Evolutionary conservation across 2,329 filamentous ascomycete genomes (phyloP).

Genomic region (Hypoxylon sp.): DNA sequence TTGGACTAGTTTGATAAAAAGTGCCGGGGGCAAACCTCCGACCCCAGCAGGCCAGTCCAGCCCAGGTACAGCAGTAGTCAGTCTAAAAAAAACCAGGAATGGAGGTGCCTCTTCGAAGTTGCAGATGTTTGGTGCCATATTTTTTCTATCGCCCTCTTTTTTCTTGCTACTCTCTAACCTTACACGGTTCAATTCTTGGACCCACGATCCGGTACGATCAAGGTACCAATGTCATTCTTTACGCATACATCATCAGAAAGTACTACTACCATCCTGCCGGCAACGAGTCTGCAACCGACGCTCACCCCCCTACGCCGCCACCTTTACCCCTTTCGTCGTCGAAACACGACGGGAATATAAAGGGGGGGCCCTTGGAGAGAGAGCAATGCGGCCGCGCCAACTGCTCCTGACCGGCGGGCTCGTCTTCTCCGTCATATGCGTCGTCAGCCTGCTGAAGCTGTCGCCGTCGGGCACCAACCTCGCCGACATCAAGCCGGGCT

Average conservation of each 20-base stretch:
- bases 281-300: conserved; percentile 38
- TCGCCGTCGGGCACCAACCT: conserved; percentile 43
- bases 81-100: conserved; percentile 35
- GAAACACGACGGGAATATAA: conserved; percentile 31
- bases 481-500: conserved; percentile 33
- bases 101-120: conserved; percentile 28
- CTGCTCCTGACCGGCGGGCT: conserved; percentile 51
- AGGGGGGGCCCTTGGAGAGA: too few species aligned
- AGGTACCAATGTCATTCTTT: conserved; percentile 43
- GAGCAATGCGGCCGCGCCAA: conserved; percentile 56
- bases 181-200: conserved; percentile 7
- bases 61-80: conserved; percentile 5
- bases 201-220: conserved; percentile 25
- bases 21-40: conserved; percentile 26
- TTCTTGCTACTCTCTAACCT: background rate
- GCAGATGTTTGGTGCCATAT: conserved; percentile 13
- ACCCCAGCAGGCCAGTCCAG: background rate
- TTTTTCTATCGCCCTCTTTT: conserved; percentile 9
- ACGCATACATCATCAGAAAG: conserved; percentile 15
- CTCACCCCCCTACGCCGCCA: conserved; percentile 20
- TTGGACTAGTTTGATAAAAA: conserved; percentile 31
- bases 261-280: conserved; percentile 26
- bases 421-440: conserved; percentile 55
- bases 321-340: conserved; percentile 14
- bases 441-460: conserved; percentile 45